A percentile compares a stretch with the other conserved stretches of the same genome.
Evolutionary conservation across 129 eudicot genomes (phyloP).

Genomic region (carrot (Daucus carota)): DH1_v3.0 NC_030386.2:26040001-26040500

Average conservation of each 20-base stretch:
- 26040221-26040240: not conserved
- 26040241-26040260: no score
- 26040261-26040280: not conserved
- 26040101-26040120: not conserved
- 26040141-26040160: not conserved
- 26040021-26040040: not conserved
- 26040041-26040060: not conserved
- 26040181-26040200: not conserved
- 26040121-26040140: not conserved
- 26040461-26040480: not conserved
- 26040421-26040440: not conserved
- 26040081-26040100: not conserved
- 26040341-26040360: not conserved
- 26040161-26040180: not conserved
- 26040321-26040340: not conserved
- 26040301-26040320: not conserved
- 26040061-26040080: not conserved
- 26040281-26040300: not conserved
- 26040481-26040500: not conserved
- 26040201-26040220: not conserved
- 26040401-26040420: not conserved
- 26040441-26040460: not conserved
- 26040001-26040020: not conserved
- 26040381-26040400: not conserved
- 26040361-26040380: no score